phyloP scores from a whole-genome alignment of 108 stramenopile genomes.

The Skeletonema grethae region DNA sequence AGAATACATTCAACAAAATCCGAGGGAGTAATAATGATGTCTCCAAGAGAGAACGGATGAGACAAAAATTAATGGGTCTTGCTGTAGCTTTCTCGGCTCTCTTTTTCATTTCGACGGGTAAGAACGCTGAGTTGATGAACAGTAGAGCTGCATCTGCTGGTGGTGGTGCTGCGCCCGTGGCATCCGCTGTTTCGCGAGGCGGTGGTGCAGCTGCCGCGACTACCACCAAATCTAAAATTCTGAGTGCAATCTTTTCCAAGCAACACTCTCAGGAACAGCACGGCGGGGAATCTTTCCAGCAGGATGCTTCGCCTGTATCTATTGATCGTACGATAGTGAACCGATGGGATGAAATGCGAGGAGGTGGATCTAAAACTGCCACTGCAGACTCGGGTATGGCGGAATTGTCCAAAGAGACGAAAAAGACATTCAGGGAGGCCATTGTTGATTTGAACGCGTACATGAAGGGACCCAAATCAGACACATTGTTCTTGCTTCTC shows the following conservation, averaged over 20 bases:
- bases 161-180: background rate
- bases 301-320: slow-evolving; percentile 8
- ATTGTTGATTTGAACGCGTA: slow-evolving; percentile 57
- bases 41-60: slow-evolving; percentile 20
- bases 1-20: slow-evolving; percentile 3
- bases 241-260: slow-evolving; percentile 4
- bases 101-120: slow-evolving; percentile 16
- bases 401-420: slow-evolving; percentile 40
- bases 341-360: slow-evolving; percentile 37
- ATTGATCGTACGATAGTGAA: slow-evolving; percentile 38
- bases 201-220: background rate
- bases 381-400: slow-evolving; percentile 12
- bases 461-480: slow-evolving; percentile 88
- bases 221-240: slow-evolving; percentile 5
- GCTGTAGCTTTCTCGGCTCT: slow-evolving; percentile 28
- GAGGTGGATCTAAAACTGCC: slow-evolving; percentile 18
- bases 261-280: slow-evolving; percentile 11
- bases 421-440: slow-evolving; percentile 65
- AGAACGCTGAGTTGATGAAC: background rate
- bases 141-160: background rate
- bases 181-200: background rate
- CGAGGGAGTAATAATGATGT: background rate
- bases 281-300: background rate
- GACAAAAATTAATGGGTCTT: slow-evolving; percentile 13
- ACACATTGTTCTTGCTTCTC: slow-evolving; percentile 83